A percentile compares a stretch with the other conserved stretches of the same genome.
Conservation (phyloP, 2,329 filamentous ascomycete genomes). For the Ceratocystis cubensis region DNA sequence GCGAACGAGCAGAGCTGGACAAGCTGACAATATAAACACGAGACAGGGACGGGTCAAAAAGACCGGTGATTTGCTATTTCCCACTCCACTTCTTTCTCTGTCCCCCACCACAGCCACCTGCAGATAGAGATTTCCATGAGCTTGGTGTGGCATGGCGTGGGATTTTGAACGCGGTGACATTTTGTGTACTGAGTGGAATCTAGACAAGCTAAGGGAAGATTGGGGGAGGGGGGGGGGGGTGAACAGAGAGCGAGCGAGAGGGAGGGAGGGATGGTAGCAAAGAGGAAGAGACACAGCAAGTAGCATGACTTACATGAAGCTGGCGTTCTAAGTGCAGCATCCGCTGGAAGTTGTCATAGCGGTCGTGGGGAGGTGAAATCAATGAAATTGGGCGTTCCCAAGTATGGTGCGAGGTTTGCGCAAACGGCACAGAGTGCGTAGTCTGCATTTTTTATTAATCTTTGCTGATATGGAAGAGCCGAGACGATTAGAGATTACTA, state of each 20-base stretch:
- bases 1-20: conserved; percentile 1
- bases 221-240: not conserved
- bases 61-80: not conserved
- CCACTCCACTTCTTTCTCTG: not conserved
- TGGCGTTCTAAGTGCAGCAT: conserved; percentile 16
- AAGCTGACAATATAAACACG: conserved; percentile 7
- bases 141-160: conserved; percentile 3
- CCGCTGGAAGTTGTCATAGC: conserved; percentile 13
- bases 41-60: not conserved
- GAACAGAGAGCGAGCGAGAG: not conserved
- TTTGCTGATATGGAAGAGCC: not conserved
- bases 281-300: not conserved
- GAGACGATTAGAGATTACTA: not conserved
- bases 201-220: not conserved
- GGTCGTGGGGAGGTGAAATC: not conserved
- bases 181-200: conserved; percentile 3
- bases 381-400: not conserved
- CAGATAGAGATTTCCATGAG: not conserved
- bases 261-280: not conserved
- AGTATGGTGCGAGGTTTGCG: not conserved
- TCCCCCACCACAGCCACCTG: not conserved
- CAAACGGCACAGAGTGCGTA: not conserved
- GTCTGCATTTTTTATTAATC: not conserved
- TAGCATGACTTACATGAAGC: conserved; percentile 12
- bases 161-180: conserved; percentile 1